phyloP scores from a whole-genome alignment of 495 filamentous ascomycete species.

The Chaetomium tenue region DNA sequence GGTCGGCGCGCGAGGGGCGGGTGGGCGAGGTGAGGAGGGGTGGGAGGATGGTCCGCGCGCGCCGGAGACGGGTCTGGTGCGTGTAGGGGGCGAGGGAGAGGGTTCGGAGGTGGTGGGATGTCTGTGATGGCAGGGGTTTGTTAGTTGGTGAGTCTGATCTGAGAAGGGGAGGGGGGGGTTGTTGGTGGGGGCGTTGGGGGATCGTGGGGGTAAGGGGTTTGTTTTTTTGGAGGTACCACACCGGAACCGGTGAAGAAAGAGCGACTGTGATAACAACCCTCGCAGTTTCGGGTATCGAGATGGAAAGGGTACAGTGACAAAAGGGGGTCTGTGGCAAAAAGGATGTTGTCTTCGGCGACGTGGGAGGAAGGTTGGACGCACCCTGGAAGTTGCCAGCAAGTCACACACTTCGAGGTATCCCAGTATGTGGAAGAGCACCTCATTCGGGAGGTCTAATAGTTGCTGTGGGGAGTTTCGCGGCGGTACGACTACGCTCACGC shows the following conservation, averaged over 20 bases:
- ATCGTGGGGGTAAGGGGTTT: background rate
- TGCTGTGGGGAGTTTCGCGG: background rate
- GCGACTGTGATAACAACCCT: too few species aligned
- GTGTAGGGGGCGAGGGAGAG: conserved; percentile 57
- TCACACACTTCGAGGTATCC: conserved; percentile 58
- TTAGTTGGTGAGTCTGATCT: background rate
- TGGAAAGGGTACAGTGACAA: too few species aligned
- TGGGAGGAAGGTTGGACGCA: conserved; percentile 36
- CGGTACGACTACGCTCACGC: background rate
- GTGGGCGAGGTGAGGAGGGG: conserved; percentile 48
- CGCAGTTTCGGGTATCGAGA: too few species aligned
- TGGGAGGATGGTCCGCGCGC: conserved; percentile 47
- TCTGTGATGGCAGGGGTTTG: conserved; percentile 35
- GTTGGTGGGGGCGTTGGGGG: background rate
- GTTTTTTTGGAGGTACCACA: background rate
- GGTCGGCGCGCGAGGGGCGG: conserved; percentile 53
- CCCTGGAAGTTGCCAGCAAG: conserved; percentile 54
- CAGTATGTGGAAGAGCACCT: conserved; percentile 56
- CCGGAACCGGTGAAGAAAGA: too few species aligned
- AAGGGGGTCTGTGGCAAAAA: background rate
- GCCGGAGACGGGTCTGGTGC: conserved; percentile 54
- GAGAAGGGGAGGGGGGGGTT: background rate
- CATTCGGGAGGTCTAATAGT: conserved; percentile 49
- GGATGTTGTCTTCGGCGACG: background rate
- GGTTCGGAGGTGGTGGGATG: conserved; percentile 54